Evolutionary conservation across 768 basidiomycete species (phyloP).

Genomic region (Collybiopsis luxurians): DNA sequence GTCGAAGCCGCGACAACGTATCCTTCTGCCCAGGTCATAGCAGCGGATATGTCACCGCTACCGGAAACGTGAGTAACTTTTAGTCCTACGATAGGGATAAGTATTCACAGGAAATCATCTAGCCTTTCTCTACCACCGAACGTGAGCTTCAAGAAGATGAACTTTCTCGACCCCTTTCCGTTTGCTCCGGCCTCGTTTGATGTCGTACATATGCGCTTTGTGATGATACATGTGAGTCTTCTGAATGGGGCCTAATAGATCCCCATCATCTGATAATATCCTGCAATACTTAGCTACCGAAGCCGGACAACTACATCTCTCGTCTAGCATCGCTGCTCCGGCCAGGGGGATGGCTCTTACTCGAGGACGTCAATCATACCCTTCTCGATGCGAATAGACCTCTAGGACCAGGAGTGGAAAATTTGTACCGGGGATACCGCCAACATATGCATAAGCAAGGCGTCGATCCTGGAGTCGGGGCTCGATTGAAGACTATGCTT

Average conservation of each 20-base stretch:
- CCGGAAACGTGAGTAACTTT: background rate
- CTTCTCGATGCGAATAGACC: constrained; percentile 2
- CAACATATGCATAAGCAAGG: constrained; percentile 1
- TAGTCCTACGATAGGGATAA: too few relatives aligned
- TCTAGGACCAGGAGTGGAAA: background rate
- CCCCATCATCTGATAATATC: too few relatives aligned
- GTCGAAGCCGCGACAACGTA: constrained; percentile 1
- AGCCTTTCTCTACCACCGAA: background rate
- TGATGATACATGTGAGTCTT: background rate
- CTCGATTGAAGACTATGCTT: background rate
- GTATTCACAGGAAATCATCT: background rate
- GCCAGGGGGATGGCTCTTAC: constrained; percentile 4
- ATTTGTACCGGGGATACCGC: background rate
- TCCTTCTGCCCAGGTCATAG: background rate
- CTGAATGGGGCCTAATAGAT: too few relatives aligned
- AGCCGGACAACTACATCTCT: background rate
- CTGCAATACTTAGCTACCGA: constrained; percentile 4
- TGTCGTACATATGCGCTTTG: constrained; percentile 5
- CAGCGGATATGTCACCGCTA: constrained; percentile 1
- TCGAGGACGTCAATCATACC: constrained; percentile 3
- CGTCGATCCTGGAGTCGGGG: constrained; percentile 1
- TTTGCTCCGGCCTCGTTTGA: background rate
- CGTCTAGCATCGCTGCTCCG: constrained; percentile 2
- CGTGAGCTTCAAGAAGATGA: background rate
- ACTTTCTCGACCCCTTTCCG: constrained; percentile 1